These are phyloP conservation scores for Fusarium virguliforme DNA, from an alignment of 2,329 filamentous ascomycete species.

Conservation along the genomic window DNA sequence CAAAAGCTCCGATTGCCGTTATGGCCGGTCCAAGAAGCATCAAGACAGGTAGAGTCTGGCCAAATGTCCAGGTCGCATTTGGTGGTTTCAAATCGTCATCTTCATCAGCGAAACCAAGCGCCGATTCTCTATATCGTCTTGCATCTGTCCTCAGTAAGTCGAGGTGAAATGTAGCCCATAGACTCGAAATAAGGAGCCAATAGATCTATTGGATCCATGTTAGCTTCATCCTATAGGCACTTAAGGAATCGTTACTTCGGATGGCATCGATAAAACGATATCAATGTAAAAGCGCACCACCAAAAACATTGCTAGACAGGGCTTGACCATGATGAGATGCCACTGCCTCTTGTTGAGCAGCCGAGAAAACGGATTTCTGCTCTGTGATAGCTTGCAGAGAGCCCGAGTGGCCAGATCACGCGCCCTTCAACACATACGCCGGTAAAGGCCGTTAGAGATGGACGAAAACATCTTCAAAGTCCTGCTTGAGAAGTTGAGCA, in stretches of 20 bases:
- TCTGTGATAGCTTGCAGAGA: background rate
- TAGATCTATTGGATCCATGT: background rate
- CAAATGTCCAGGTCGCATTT: constrained; percentile 20
- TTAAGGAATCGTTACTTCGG: background rate
- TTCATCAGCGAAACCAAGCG: no score
- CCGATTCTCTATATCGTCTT: no score
- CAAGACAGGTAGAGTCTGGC: constrained; percentile 13
- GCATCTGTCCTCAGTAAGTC: no score
- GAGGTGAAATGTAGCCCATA: background rate
- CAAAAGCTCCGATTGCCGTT: background rate
- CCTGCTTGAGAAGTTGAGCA: background rate
- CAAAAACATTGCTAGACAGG: background rate
- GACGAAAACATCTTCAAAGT: background rate
- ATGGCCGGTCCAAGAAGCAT: constrained; percentile 22
- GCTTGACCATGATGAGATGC: background rate
- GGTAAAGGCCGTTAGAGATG: background rate
- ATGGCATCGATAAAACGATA: constrained; percentile 5
- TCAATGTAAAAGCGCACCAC: background rate
- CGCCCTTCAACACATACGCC: background rate
- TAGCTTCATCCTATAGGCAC: background rate
- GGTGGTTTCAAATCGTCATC: no score
- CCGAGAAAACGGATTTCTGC: background rate
- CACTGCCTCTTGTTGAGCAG: background rate
- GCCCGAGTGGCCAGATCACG: background rate
- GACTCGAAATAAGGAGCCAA: background rate